These are phyloP conservation scores for Cyclotella kingstonii DNA, from an alignment of 108 stramenopile species.

Conservation along the genomic window DNA sequence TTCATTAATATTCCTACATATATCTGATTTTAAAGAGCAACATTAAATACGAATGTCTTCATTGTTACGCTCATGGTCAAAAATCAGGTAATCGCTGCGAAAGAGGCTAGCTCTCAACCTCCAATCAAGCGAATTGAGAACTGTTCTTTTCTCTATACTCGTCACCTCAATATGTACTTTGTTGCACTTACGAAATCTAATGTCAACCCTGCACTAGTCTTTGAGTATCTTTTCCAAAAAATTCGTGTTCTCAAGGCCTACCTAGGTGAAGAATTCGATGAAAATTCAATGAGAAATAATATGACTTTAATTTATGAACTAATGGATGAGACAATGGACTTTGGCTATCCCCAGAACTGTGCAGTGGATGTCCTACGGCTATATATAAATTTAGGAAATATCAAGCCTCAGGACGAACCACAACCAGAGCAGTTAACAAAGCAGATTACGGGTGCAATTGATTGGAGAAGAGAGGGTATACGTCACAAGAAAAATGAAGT, in stretches of 20 bases:
- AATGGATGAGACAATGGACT: slow-evolving; percentile 99
- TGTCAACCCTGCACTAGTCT: slow-evolving; percentile 96
- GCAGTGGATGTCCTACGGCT: slow-evolving; percentile 95
- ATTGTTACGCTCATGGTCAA: not conserved
- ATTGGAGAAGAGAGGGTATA: slow-evolving; percentile 98
- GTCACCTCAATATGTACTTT: slow-evolving; percentile 96
- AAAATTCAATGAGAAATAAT: slow-evolving; percentile 94
- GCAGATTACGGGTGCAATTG: slow-evolving; percentile 98
- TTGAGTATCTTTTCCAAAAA: slow-evolving; percentile 96
- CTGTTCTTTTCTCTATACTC: slow-evolving; percentile 95
- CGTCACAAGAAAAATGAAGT: slow-evolving; percentile 99
- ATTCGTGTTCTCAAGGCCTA: slow-evolving; percentile 95
- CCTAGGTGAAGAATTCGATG: slow-evolving; percentile 96
- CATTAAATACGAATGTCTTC: not conserved
- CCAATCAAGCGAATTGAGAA: slow-evolving; percentile 95
- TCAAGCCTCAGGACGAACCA: slow-evolving; percentile 73
- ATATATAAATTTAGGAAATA: slow-evolving; percentile 97
- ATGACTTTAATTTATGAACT: slow-evolving; percentile 99
- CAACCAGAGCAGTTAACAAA: slow-evolving; percentile 83
- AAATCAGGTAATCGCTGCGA: slow-evolving; percentile 89
- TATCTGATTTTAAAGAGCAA: no score
- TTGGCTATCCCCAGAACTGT: slow-evolving; percentile 98
- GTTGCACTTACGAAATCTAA: slow-evolving; percentile 96
- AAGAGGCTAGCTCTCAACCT: slow-evolving; percentile 92
- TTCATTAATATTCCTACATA: no score